Conservation (phyloP, 768 basidiomycete species). For the Paxillus involutus region DNA sequence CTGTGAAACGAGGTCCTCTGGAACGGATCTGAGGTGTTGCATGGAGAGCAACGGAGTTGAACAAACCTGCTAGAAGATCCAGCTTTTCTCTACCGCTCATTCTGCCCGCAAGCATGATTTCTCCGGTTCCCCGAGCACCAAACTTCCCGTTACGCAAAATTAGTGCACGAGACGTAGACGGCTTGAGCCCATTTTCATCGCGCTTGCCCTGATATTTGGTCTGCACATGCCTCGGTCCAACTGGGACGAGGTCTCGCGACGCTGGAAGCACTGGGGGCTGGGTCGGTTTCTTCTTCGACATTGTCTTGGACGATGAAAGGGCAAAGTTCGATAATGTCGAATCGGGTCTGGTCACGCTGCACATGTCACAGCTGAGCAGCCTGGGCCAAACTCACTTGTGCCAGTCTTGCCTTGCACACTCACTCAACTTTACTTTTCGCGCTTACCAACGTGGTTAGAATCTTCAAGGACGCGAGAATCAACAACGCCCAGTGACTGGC, state of each 20-base stretch:
- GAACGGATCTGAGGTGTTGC: conserved; percentile 1
- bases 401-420: too few relatives aligned
- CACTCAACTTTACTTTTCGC: too few relatives aligned
- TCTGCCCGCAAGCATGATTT: conserved; percentile 55
- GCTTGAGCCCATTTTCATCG: conserved; percentile 51
- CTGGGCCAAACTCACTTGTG: too few relatives aligned
- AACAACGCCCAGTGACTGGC: too few relatives aligned
- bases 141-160: conserved; percentile 74
- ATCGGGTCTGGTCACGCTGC: too few relatives aligned
- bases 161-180: conserved; percentile 71
- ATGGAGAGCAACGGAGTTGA: background rate
- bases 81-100: conserved; percentile 79
- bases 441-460: too few relatives aligned
- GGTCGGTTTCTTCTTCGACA: conserved; percentile 34
- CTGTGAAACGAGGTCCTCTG: conserved; percentile 65
- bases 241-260: conserved; percentile 48
- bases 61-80: conserved; percentile 71
- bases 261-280: conserved; percentile 8
- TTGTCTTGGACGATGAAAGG: background rate
- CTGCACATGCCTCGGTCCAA: conserved; percentile 55
- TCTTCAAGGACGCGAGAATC: too few relatives aligned
- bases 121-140: conserved; percentile 70
- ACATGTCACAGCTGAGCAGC: too few relatives aligned
- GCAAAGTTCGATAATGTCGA: background rate
- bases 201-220: conserved; percentile 36